Percentiles rank a stretch among this genome's conserved stretches.
Conservation (phyloP, 768 basidiomycete genomes). For the Lyophyllum decastes region DNA sequence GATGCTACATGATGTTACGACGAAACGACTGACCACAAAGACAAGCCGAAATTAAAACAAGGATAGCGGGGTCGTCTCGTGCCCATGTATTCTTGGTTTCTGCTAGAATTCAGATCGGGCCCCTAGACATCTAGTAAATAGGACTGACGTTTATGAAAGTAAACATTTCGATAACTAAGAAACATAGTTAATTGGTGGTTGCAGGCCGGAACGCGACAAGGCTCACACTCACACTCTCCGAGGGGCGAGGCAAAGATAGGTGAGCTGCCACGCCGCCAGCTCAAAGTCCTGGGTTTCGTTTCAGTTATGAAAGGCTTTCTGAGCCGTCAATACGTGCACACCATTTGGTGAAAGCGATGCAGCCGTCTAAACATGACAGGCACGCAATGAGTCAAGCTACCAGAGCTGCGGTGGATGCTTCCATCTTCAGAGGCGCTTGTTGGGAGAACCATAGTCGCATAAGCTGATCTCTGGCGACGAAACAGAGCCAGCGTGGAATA, state of each 20-base stretch:
- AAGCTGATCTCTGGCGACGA: constrained; percentile 33
- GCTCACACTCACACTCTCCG: constrained; percentile 73
- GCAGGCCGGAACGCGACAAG: constrained; percentile 4
- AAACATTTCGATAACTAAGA: constrained; percentile 88
- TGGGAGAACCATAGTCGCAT: constrained; percentile 41
- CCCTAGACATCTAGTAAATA: neutral
- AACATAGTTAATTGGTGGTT: constrained; percentile 16
- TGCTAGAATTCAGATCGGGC: constrained; percentile 26
- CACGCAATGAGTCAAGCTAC: constrained; percentile 53
- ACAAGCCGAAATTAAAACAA: constrained; percentile 81
- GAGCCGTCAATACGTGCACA: constrained; percentile 27
- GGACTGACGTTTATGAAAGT: constrained; percentile 90
- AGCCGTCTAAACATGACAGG: constrained; percentile 82
- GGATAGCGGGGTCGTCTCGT: constrained; percentile 93
- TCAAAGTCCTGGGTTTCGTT: constrained; percentile 80
- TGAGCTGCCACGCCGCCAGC: constrained; percentile 93
- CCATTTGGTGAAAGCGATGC: constrained; percentile 88
- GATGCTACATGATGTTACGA: neutral
- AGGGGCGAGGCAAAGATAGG: constrained; percentile 90
- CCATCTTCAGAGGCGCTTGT: constrained; percentile 44
- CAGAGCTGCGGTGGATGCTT: constrained; percentile 30
- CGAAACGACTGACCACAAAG: constrained; percentile 57
- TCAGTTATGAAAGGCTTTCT: constrained; percentile 1
- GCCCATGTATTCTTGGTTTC: constrained; percentile 99
- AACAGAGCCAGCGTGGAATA: constrained; percentile 38